phyloP scores from a whole-genome alignment of 1,284 basidiomycete species.

The Sporisorium sorghi region DNA sequence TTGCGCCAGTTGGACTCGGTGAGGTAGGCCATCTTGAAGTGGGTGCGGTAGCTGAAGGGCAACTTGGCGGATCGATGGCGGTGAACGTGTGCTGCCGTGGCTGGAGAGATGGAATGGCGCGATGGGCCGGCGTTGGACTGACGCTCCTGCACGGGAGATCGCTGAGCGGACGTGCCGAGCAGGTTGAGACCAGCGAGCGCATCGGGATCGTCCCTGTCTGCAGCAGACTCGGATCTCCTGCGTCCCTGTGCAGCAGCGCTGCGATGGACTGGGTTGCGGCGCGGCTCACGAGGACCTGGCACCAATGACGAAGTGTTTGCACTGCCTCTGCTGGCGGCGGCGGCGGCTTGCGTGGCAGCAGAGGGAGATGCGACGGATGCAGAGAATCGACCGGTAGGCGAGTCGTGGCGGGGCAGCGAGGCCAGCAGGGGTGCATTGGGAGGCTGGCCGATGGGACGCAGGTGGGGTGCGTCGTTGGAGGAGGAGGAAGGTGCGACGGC shows the following conservation, averaged over 20 bases:
- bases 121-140: slow-evolving; percentile 25
- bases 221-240: slow-evolving; percentile 17
- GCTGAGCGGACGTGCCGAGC: slow-evolving; percentile 1
- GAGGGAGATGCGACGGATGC: slow-evolving; percentile 20
- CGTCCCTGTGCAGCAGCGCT: slow-evolving; percentile 2
- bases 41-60: slow-evolving; percentile 75
- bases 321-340: slow-evolving; percentile 4
- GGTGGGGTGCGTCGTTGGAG: background rate
- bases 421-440: slow-evolving; percentile 34
- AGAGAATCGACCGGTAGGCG: slow-evolving; percentile 49
- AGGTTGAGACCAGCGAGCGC: slow-evolving; percentile 23
- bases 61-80: slow-evolving; percentile 42
- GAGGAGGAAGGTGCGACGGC: slow-evolving; percentile 13
- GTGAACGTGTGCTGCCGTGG: slow-evolving; percentile 22
- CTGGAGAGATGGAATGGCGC: slow-evolving; percentile 8
- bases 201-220: slow-evolving; percentile 6
- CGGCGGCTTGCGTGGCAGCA: background rate
- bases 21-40: slow-evolving; percentile 82
- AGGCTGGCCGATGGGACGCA: slow-evolving; percentile 19
- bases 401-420: slow-evolving; percentile 39
- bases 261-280: slow-evolving; percentile 8
- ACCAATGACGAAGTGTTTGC: slow-evolving; percentile 17
- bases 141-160: slow-evolving; percentile 14
- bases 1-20: slow-evolving; percentile 86
- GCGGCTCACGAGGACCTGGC: slow-evolving; percentile 27